Evolutionary conservation across 1,284 basidiomycete species (phyloP).

Genomic region (Boletellus sp.): DNA sequence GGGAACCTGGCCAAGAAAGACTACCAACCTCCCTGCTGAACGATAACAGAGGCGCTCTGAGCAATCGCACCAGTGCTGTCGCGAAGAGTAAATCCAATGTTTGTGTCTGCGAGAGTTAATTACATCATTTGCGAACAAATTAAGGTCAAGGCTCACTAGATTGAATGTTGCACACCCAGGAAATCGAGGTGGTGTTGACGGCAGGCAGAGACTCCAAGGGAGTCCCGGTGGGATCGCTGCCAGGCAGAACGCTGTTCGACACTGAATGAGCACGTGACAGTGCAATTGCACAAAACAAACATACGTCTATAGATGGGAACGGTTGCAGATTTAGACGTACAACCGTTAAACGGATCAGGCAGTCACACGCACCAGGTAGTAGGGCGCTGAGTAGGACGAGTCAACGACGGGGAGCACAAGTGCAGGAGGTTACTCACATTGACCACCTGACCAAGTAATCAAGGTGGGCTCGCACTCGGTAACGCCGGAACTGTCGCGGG

Average conservation of each 20-base stretch:
- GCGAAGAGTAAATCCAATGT: constrained; percentile 48
- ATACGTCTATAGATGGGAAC: constrained; percentile 21
- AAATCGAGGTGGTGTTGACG: constrained; percentile 36
- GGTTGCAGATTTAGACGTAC: neutral
- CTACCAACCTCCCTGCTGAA: constrained; percentile 45
- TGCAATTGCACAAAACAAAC: neutral
- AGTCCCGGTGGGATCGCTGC: constrained; percentile 34
- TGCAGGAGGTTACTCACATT: constrained; percentile 37
- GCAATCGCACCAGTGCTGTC: constrained; percentile 47
- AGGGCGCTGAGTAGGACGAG: constrained; percentile 39
- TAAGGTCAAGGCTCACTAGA: constrained; percentile 1
- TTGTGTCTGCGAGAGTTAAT: constrained; percentile 36
- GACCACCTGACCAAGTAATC: constrained; percentile 49
- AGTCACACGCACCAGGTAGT: constrained; percentile 45
- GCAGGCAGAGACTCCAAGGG: constrained; percentile 41
- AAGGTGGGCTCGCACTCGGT: constrained; percentile 51
- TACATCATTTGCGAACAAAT: neutral
- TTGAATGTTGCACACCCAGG: constrained; percentile 45
- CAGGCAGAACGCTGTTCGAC: constrained; percentile 41
- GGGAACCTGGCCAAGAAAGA: neutral
- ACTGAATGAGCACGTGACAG: neutral
- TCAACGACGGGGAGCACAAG: constrained; percentile 1
- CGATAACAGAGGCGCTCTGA: constrained; percentile 49
- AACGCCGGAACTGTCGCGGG: constrained; percentile 26
- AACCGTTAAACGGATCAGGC: constrained; percentile 1